A percentile compares a stretch with the other conserved stretches of the same genome.
phyloP scores from a whole-genome alignment of 345 rosid species.

The Citrus maxima region DNA sequence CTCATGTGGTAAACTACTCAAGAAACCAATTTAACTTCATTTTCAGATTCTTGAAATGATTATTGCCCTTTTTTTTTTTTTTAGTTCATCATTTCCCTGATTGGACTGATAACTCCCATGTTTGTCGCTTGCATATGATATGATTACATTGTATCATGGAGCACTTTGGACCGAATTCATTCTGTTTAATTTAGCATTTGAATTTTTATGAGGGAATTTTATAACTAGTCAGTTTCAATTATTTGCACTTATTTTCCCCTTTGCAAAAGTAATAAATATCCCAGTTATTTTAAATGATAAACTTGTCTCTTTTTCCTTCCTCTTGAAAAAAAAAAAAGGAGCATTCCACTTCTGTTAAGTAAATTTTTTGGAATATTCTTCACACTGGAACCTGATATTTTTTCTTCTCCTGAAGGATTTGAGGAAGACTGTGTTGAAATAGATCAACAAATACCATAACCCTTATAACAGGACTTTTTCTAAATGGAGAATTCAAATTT shows the following conservation, averaged over 20 bases:
- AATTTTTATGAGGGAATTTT: neutral
- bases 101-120: neutral
- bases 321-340: neutral
- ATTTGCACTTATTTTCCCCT: neutral
- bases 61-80: neutral
- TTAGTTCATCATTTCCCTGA: neutral
- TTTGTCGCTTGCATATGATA: neutral
- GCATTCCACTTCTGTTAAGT: neutral
- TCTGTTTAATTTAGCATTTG: neutral
- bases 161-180: neutral
- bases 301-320: neutral
- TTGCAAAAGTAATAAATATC: neutral
- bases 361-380: neutral
- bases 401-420: neutral
- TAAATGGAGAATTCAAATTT: neutral
- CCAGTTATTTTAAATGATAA: neutral
- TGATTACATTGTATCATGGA: neutral
- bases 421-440: neutral
- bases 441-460: neutral
- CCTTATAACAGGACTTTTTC: neutral
- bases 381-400: neutral
- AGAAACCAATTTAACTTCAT: neutral
- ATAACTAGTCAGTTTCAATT: neutral
- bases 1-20: slow-evolving; percentile 80
- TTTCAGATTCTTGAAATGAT: neutral